phyloP scores from a whole-genome alignment of 1,284 basidiomycete genomes.

The Austropuccinia psidii region DNA sequence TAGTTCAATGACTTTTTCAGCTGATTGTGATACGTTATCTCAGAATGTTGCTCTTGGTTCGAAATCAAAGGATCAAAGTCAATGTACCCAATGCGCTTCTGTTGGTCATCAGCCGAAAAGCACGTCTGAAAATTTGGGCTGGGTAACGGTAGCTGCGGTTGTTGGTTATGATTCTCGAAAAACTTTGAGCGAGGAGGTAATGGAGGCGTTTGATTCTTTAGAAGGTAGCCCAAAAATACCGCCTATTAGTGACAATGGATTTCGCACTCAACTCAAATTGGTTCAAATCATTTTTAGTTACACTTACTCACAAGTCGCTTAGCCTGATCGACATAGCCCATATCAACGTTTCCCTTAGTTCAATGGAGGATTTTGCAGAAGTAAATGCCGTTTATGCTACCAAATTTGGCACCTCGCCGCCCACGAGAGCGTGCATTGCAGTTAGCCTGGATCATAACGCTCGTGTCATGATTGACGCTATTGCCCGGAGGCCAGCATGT shows the following conservation, averaged over 20 bases:
- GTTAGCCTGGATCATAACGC: conserved; percentile 59
- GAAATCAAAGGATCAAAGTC: not conserved
- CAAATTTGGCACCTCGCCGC: conserved; percentile 84
- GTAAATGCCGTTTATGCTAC: conserved; percentile 70
- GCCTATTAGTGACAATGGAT: not conserved
- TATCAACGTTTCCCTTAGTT: conserved; percentile 75
- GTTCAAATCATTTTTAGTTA: conserved; percentile 49
- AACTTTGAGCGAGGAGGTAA: conserved; percentile 58
- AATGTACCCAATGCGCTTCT: conserved; percentile 25
- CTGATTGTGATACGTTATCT: not conserved
- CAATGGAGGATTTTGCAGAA: conserved; percentile 65
- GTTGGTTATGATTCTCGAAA: not conserved
- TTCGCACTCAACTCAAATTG: not conserved
- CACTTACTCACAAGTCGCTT: conserved; percentile 53
- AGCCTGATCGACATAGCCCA: conserved; percentile 61
- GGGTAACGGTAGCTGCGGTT: conserved; percentile 23
- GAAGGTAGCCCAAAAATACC: conserved; percentile 42
- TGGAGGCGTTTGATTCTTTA: conserved; percentile 55
- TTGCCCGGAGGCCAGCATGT: conserved; percentile 55
- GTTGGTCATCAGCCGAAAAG: not conserved
- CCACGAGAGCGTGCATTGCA: conserved; percentile 82
- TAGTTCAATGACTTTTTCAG: too few species aligned
- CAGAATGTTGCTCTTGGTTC: not conserved
- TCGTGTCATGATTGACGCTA: conserved; percentile 65
- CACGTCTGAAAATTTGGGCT: not conserved